phyloP scores from a whole-genome alignment of 345 rosid genomes.

The Boechera stricta region DNA sequence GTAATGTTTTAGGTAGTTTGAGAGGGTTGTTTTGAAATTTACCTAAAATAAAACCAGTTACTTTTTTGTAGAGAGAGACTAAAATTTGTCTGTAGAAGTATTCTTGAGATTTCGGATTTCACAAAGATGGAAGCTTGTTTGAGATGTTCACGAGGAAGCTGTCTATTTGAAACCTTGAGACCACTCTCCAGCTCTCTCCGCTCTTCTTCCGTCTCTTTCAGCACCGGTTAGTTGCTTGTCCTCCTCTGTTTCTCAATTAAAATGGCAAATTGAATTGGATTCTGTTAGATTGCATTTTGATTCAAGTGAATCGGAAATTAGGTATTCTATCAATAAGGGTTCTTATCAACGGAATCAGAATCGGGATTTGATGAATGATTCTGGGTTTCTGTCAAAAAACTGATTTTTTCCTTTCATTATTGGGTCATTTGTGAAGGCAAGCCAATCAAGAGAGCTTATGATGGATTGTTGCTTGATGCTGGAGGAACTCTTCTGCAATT shows the following conservation, averaged over 20 bases:
- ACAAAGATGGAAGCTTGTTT: slow-evolving; percentile 68
- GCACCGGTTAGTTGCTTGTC: slow-evolving; percentile 47
- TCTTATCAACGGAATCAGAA: not conserved
- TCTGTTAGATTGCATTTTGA: slow-evolving; percentile 19
- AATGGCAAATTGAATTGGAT: not conserved
- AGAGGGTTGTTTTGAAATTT: not conserved
- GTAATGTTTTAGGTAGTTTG: not conserved
- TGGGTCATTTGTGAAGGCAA: slow-evolving; percentile 36
- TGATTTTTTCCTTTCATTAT: not conserved
- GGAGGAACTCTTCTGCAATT: slow-evolving; percentile 92
- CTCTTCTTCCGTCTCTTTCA: slow-evolving; percentile 50
- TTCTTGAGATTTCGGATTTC: not conserved
- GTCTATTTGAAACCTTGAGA: slow-evolving; percentile 51
- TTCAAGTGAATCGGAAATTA: not conserved
- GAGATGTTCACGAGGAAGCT: slow-evolving; percentile 51
- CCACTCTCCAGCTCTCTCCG: slow-evolving; percentile 44
- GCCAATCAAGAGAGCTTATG: slow-evolving; percentile 61
- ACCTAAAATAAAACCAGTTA: not conserved
- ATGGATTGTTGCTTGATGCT: slow-evolving; percentile 82
- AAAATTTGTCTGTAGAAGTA: not conserved
- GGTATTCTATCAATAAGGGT: not conserved
- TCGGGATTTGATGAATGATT: not conserved
- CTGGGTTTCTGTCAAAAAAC: not conserved
- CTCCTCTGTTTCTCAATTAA: not conserved
- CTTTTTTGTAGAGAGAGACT: not conserved